Base-by-base conservation (phyloP, 2,329 filamentous ascomycete species). In the Fusarium virguliforme region DNA sequence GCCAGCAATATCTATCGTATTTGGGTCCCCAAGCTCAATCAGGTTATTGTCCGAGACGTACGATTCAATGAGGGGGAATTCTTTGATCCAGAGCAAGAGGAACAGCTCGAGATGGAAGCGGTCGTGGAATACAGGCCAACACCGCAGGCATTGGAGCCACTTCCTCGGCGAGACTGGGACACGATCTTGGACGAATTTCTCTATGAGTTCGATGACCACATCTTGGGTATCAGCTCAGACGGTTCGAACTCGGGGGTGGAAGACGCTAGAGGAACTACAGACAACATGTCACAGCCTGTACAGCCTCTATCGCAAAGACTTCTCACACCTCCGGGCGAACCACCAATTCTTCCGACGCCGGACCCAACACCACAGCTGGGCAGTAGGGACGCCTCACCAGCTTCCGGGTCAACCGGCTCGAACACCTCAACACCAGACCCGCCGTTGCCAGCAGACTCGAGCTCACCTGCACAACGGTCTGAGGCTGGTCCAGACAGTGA, bases 1-100 rank as follows among this genome's bases (percentile, higher is more conserved):
- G 41, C 57, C 24, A 37, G 32, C 13, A 60, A 60, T 18, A 60
- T 60, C 34, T 60, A 50, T 40, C 43, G 43, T 28, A 51, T 60
- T 37, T 60, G 43, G 57, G 34, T 50, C 24, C 43, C 57, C 22
- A 26, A 30, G 43, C 41, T 51, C 22, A 40, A 51, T 26, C 5
- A 51, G 34, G 43, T 60, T 24, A 50, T n/a, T 40, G 10, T 26
- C 34, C 43, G 43, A 38, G 34, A 60, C 15, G 34, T 60, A 30
- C 32, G 10, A 37, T 60, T 60, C 43, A 60, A 60, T 51, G 43
- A 60, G 12, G 9, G 18, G n/a, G 32, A 34, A 34, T 53, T 34
- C 50, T 53, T 53, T 34, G 28, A 34, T 51, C 26, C 48, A 32
- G 26, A 46, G n/a, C 7, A 46, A 46, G 41, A 24, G 41, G 34